These are phyloP conservation scores for Solanum bukasovii DNA, from an alignment of 257 asterid genomes.

Conservation along the genomic window DNA sequence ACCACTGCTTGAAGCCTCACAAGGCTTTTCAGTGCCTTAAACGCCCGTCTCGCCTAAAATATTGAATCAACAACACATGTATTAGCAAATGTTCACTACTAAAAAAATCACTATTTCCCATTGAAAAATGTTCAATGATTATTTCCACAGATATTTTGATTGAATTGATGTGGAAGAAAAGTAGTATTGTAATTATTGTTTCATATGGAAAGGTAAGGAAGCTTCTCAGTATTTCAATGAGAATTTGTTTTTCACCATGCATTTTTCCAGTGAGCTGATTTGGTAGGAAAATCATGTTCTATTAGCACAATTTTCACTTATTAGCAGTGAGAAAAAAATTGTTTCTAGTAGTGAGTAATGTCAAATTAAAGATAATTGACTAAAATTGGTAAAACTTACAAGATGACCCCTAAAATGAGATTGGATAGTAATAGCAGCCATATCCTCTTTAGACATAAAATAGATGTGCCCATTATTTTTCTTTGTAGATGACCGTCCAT, in stretches of 20 bases:
- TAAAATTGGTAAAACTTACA: slow-evolving; percentile 13
- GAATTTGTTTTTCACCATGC: neutral
- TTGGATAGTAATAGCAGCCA: slow-evolving; percentile 68
- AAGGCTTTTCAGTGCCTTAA: slow-evolving; percentile 50
- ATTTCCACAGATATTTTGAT: no score
- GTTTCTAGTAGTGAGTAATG: neutral
- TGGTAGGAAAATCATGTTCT: no score
- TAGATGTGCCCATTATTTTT: neutral
- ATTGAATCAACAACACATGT: neutral
- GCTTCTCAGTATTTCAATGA: no score
- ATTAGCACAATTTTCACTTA: no score
- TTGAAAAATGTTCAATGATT: neutral
- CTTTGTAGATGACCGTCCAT: neutral
- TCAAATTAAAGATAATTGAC: neutral
- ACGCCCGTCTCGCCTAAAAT: slow-evolving; percentile 57
- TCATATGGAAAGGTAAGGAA: neutral
- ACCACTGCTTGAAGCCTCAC: slow-evolving; percentile 72
- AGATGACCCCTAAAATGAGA: slow-evolving; percentile 67
- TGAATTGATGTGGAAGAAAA: no score
- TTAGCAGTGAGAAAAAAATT: no score
- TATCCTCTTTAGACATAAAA: slow-evolving; percentile 34
- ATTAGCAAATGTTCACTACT: neutral
- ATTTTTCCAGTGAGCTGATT: no score
- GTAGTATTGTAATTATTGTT: neutral
- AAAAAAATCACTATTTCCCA: neutral